A percentile compares a stretch with the other conserved stretches of the same genome.
phyloP scores from a whole-genome alignment of 2,329 filamentous ascomycete species.

The Fusarium gaditjirri region DNA sequence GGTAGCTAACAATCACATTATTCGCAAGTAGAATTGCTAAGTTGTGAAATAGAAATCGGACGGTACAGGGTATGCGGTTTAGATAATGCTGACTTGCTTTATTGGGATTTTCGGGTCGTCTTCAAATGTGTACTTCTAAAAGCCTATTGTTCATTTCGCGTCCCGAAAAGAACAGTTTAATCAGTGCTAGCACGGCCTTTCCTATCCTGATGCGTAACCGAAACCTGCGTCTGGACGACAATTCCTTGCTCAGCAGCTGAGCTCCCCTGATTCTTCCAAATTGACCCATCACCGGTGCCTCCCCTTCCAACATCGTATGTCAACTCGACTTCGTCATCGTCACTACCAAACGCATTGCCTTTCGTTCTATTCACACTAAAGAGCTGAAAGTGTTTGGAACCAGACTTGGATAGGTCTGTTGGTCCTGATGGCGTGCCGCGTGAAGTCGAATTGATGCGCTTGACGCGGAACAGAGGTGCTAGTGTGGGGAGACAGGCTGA shows the following conservation, averaged over 20 bases:
- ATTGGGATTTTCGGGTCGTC: fast-evolving
- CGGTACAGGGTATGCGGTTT: neutral
- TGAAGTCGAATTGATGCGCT: neutral
- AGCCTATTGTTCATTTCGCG: fast-evolving
- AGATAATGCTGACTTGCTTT: fast-evolving
- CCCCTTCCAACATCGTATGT: conserved; percentile 4
- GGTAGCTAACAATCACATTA: no score
- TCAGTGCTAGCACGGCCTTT: neutral
- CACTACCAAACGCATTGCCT: neutral
- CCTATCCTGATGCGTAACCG: neutral
- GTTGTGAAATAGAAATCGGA: no score
- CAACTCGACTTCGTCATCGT: conserved; percentile 12
- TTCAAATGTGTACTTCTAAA: neutral
- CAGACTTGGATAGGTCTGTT: conserved; percentile 7
- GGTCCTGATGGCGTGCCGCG: conserved; percentile 6
- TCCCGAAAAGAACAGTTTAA: no score
- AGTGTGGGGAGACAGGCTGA: neutral
- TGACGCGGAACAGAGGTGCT: conserved; percentile 8
- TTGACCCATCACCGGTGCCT: neutral
- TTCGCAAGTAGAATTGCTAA: no score
- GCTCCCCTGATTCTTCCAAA: neutral
- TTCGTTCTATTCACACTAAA: conserved; percentile 1
- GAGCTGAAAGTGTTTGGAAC: conserved; percentile 6
- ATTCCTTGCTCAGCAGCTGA: neutral
- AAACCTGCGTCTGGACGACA: neutral